A percentile compares a stretch with the other conserved stretches of the same genome.
These are phyloP conservation scores for Gracilaria gracilis DNA, from an alignment of 23 red algal genomes.

Conservation along the genomic window DNA sequence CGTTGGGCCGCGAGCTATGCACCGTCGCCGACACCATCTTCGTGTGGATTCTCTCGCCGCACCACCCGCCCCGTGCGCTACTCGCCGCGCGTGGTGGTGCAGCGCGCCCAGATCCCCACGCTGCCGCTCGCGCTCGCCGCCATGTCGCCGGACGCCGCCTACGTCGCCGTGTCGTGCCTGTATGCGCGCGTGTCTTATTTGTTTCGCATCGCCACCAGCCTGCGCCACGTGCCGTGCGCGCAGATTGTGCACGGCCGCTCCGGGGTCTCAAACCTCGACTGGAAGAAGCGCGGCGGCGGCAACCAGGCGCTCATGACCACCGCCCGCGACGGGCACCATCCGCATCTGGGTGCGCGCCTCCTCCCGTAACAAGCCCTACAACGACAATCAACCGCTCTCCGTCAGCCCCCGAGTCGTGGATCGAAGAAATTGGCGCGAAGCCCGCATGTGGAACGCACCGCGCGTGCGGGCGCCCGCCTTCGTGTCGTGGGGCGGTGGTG, in stretches of 20 bases:
- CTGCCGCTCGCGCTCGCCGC: conserved; percentile 23
- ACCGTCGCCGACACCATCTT: conserved; percentile 57
- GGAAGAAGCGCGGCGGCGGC: conserved; percentile 85
- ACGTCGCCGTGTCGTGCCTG: conserved; percentile 29
- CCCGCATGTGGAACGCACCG: conserved; percentile 80
- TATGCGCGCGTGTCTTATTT: conserved; percentile 45
- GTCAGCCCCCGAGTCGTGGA: conserved; percentile 61
- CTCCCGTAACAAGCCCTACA: neutral
- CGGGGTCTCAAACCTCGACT: conserved; percentile 74
- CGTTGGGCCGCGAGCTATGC: conserved; percentile 34
- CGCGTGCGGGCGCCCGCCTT: conserved; percentile 67
- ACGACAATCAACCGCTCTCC: neutral
- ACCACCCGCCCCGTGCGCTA: conserved; percentile 34
- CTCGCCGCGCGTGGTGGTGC: neutral
- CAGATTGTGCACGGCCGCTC: conserved; percentile 71
- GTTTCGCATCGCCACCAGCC: conserved; percentile 23
- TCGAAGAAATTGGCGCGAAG: conserved; percentile 79
- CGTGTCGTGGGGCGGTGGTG: conserved; percentile 82
- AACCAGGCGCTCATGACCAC: conserved; percentile 84
- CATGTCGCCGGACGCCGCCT: conserved; percentile 45
- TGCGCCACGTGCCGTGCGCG: neutral
- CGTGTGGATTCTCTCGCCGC: conserved; percentile 51
- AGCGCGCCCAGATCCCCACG: conserved; percentile 10
- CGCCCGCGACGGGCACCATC: conserved; percentile 82
- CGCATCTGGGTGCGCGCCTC: conserved; percentile 76